Evolutionary conservation across 2,329 filamentous ascomycete species (phyloP).

Genomic region (Aspergillus neoniger): DNA sequence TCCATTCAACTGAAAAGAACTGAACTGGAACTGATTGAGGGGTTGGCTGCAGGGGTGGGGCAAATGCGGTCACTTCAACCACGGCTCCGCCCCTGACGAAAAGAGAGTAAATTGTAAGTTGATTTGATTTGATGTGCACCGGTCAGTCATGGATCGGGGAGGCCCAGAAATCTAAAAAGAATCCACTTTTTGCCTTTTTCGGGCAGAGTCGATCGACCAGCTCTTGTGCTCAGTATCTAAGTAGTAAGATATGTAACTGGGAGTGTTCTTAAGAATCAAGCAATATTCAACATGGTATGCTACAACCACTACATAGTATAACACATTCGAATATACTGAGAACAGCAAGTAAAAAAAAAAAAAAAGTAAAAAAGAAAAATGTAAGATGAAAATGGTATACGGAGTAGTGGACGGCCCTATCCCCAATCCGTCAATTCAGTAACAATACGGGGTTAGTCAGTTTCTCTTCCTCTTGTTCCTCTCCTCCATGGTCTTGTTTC

Average conservation of each 20-base stretch:
- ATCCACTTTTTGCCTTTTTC: neutral
- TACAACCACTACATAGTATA: too few relatives aligned
- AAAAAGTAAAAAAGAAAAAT: too few relatives aligned
- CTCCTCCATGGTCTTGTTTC: neutral
- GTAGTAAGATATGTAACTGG: too few relatives aligned
- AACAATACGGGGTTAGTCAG: neutral
- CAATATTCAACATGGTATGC: too few relatives aligned
- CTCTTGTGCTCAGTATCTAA: too few relatives aligned
- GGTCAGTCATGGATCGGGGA: slow-evolving; percentile 18
- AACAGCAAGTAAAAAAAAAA: too few relatives aligned
- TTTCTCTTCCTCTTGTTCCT: neutral
- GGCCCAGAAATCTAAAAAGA: neutral
- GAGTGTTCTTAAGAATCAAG: too few relatives aligned
- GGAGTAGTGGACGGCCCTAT: too few relatives aligned
- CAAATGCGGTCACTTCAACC: slow-evolving; percentile 18
- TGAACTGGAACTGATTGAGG: slow-evolving; percentile 19
- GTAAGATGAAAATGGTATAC: too few relatives aligned
- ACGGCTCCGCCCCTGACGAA: slow-evolving; percentile 23
- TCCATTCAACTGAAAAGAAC: neutral
- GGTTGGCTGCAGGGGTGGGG: slow-evolving; percentile 23
- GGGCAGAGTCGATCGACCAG: neutral
- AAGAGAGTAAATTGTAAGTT: neutral
- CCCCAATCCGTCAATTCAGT: too few relatives aligned
- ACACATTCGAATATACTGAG: too few relatives aligned
- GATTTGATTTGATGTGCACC: slow-evolving; percentile 20